A percentile compares a stretch with the other conserved stretches of the same genome.
phyloP scores from a whole-genome alignment of 2,329 filamentous ascomycete species.

The Mycosphaerelloides madeirae region DNA sequence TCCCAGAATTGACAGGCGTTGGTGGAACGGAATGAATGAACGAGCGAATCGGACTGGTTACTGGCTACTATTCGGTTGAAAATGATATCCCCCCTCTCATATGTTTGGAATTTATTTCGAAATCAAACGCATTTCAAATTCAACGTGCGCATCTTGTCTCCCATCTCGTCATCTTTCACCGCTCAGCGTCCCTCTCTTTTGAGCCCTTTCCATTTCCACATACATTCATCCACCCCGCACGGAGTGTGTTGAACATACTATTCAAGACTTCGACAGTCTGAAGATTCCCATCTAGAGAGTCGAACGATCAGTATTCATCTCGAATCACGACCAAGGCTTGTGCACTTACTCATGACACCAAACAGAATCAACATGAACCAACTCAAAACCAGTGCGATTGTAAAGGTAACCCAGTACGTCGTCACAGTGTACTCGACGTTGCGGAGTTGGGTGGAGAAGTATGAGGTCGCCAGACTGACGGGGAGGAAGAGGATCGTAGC shows the following conservation, averaged over 20 bases:
- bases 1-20: too few species aligned
- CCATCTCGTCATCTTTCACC: too few species aligned
- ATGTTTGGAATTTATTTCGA: conserved; percentile 1
- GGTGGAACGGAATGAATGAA: background rate
- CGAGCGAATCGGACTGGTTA: background rate
- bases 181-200: background rate
- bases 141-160: too few species aligned
- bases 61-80: conserved; percentile 12
- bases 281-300: conserved; percentile 44
- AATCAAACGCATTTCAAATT: background rate
- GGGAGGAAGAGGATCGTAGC: conserved; percentile 71
- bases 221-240: too few species aligned
- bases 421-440: conserved; percentile 56
- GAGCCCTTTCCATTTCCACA: background rate
- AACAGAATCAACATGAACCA: conserved; percentile 56
- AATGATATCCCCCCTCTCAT: conserved; percentile 23
- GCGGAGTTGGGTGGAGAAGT: conserved; percentile 64
- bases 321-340: too few species aligned
- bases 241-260: conserved; percentile 1
- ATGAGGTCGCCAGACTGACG: conserved; percentile 68
- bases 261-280: conserved; percentile 34
- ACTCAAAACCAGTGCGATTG: conserved; percentile 56
- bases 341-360: conserved; percentile 42
- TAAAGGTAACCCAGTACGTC: conserved; percentile 66
- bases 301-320: background rate